Evolutionary conservation across 2,329 filamentous ascomycete species (phyloP).

Genomic region (Fusarium tanahbumbuense): DNA sequence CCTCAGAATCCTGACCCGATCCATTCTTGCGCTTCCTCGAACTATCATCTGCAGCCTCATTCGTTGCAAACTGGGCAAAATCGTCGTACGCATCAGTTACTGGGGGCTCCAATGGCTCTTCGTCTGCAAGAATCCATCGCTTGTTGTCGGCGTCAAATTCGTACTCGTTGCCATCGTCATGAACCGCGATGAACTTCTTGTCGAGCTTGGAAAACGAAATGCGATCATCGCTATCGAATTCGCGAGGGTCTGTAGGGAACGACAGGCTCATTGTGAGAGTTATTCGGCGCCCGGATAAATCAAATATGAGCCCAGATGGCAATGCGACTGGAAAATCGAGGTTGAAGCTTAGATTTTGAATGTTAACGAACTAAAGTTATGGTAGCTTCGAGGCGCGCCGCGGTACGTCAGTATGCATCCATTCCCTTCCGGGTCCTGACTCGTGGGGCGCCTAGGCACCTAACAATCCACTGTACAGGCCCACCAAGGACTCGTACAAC

Average conservation of each 20-base stretch:
- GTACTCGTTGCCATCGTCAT: conserved; percentile 85
- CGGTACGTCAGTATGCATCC: conserved; percentile 42
- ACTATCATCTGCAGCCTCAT: conserved; percentile 42
- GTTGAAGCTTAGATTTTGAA: conserved; percentile 8
- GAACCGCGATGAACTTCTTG: conserved; percentile 84
- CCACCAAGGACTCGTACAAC: conserved; percentile 1
- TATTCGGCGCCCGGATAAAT: neutral
- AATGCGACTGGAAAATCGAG: conserved; percentile 5
- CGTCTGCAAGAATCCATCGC: conserved; percentile 78
- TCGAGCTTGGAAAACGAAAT: conserved; percentile 89
- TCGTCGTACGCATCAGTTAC: conserved; percentile 55
- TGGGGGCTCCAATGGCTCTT: conserved; percentile 55
- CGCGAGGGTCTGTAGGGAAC: conserved; percentile 70
- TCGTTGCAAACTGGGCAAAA: conserved; percentile 42
- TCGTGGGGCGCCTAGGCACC: conserved; percentile 6
- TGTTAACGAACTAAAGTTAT: conserved; percentile 23
- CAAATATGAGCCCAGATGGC: neutral
- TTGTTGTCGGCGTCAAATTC: conserved; percentile 79
- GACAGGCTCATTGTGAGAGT: conserved; percentile 48
- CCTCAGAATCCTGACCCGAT: conserved; percentile 54
- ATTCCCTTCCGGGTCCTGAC: conserved; percentile 8
- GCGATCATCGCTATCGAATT: conserved; percentile 82
- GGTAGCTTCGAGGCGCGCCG: conserved; percentile 19
- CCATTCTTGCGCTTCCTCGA: conserved; percentile 59
- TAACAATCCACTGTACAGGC: conserved; percentile 2